A percentile compares a stretch with the other conserved stretches of the same genome.
Evolutionary conservation across 2,329 filamentous ascomycete genomes (phyloP).

Genomic region (Chaetomiaceae sp.): DNA sequence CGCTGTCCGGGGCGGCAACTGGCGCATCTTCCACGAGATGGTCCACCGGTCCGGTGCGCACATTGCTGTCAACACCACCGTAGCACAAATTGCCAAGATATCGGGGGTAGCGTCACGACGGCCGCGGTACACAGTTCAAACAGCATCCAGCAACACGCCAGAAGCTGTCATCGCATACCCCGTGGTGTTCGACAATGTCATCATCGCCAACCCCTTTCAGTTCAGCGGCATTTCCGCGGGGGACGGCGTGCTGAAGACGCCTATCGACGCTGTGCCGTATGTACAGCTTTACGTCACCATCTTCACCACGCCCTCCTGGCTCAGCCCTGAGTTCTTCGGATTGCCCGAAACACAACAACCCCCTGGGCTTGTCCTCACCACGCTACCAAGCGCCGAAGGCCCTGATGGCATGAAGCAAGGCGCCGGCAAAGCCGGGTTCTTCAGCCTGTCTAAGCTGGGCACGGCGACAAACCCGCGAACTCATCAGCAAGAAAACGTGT

Average conservation of each 20-base stretch:
- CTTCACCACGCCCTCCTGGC: slow-evolving; percentile 68
- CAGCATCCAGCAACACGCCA: slow-evolving; percentile 23
- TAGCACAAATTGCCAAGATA: slow-evolving; percentile 51
- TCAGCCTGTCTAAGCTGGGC: slow-evolving; percentile 71
- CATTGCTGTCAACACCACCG: slow-evolving; percentile 60
- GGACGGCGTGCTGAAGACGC: slow-evolving; percentile 59
- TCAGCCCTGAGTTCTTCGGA: slow-evolving; percentile 69
- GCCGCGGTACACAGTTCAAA: slow-evolving; percentile 44
- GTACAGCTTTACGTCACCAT: slow-evolving; percentile 83
- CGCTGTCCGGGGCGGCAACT: slow-evolving; percentile 78
- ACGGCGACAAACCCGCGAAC: slow-evolving; percentile 56
- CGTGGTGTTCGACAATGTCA: slow-evolving; percentile 66
- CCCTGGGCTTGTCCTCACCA: slow-evolving; percentile 77
- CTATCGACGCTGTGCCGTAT: slow-evolving; percentile 77
- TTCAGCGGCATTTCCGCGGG: slow-evolving; percentile 63
- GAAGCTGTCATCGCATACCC: slow-evolving; percentile 35
- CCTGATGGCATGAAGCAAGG: slow-evolving; percentile 46
- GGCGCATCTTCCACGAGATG: slow-evolving; percentile 88
- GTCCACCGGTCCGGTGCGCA: slow-evolving; percentile 56
- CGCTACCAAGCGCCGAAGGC: slow-evolving; percentile 58
- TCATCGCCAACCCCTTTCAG: slow-evolving; percentile 80
- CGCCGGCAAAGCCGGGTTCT: slow-evolving; percentile 72
- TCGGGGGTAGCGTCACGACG: slow-evolving; percentile 29
- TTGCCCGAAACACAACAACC: slow-evolving; percentile 50
- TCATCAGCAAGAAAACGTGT: slow-evolving; percentile 48